Evolutionary conservation across 495 filamentous ascomycete species (phyloP).

Genomic region (Staphylotrichum longicolle): DNA sequence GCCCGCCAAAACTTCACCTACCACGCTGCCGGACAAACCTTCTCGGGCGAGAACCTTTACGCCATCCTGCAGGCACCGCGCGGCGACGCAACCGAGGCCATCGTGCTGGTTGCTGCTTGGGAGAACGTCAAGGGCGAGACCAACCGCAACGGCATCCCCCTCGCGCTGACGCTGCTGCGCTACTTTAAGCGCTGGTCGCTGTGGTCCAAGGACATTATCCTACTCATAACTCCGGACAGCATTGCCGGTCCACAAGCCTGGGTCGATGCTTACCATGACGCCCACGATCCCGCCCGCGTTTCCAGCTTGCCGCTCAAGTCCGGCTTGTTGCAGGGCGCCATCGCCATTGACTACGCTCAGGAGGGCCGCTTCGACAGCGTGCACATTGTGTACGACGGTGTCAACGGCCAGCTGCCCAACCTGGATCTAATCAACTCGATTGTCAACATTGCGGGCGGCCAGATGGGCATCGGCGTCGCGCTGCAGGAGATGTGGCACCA

Average conservation of each 20-base stretch:
- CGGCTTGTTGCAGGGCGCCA: conserved; percentile 85
- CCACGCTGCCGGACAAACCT: conserved; percentile 69
- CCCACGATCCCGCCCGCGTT: conserved; percentile 64
- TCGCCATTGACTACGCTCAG: conserved; percentile 91
- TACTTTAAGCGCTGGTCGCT: conserved; percentile 98
- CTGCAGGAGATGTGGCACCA: conserved; percentile 89
- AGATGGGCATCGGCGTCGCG: conserved; percentile 82
- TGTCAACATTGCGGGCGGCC: conserved; percentile 79
- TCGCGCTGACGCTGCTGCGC: conserved; percentile 80
- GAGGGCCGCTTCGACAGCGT: conserved; percentile 78
- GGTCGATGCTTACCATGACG: conserved; percentile 95
- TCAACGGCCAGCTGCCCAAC: conserved; percentile 94
- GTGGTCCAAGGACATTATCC: conserved; percentile 98
- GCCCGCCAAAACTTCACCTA: conserved; percentile 76
- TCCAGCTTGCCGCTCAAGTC: conserved; percentile 85
- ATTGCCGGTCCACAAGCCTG: conserved; percentile 90
- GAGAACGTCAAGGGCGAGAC: conserved; percentile 73
- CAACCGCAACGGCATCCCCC: conserved; percentile 82
- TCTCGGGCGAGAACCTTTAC: conserved; percentile 87
- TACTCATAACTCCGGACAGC: conserved; percentile 85
- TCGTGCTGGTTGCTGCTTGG: conserved; percentile 89
- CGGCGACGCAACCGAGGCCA: conserved; percentile 96
- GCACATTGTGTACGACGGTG: conserved; percentile 91
- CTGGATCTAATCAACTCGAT: conserved; percentile 94
- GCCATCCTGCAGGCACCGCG: conserved; percentile 92